These are phyloP conservation scores for Mucor velutinosus DNA, from an alignment of 371 early-diverging fungal species.

Conservation along the genomic window DNA sequence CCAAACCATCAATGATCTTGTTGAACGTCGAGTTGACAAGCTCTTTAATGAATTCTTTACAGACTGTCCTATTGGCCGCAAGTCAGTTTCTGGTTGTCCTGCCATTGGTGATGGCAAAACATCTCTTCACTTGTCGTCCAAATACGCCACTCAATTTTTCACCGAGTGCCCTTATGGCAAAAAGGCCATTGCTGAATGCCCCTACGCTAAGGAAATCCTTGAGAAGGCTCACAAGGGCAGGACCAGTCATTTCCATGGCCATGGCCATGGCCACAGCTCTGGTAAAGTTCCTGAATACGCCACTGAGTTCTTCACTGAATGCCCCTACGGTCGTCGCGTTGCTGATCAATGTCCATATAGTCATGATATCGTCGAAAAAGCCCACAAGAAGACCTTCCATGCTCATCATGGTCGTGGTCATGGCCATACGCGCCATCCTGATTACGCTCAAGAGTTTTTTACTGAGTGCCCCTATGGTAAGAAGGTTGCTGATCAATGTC, in stretches of 20 bases:
- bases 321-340: slow-evolving; percentile 8
- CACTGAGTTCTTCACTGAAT: slow-evolving; percentile 5
- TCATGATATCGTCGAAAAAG: slow-evolving; percentile 10
- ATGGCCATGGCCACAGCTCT: not conserved
- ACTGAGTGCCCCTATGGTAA: slow-evolving; percentile 16
- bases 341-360: slow-evolving; percentile 12
- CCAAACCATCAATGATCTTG: slow-evolving; percentile 6
- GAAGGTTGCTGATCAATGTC: slow-evolving; percentile 10
- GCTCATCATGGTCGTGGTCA: not conserved
- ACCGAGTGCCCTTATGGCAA: slow-evolving; percentile 20
- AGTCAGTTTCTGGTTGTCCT: slow-evolving; percentile 9
- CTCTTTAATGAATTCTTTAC: slow-evolving; percentile 12
- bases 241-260: not conserved
- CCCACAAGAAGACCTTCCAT: not conserved
- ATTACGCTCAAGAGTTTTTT: not conserved
- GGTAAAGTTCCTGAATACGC: not conserved
- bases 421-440: too few relatives aligned
- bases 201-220: slow-evolving; percentile 1
- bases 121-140: not conserved
- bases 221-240: not conserved
- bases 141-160: slow-evolving; percentile 12
- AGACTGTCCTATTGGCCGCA: slow-evolving; percentile 18
- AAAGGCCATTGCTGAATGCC: slow-evolving; percentile 4
- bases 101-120: not conserved
- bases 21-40: slow-evolving; percentile 12